Percentiles rank a stretch among this genome's conserved stretches.
Evolutionary conservation across 2,329 filamentous ascomycete genomes (phyloP).

Genomic region (Trichoderma citrinoviride): DNA sequence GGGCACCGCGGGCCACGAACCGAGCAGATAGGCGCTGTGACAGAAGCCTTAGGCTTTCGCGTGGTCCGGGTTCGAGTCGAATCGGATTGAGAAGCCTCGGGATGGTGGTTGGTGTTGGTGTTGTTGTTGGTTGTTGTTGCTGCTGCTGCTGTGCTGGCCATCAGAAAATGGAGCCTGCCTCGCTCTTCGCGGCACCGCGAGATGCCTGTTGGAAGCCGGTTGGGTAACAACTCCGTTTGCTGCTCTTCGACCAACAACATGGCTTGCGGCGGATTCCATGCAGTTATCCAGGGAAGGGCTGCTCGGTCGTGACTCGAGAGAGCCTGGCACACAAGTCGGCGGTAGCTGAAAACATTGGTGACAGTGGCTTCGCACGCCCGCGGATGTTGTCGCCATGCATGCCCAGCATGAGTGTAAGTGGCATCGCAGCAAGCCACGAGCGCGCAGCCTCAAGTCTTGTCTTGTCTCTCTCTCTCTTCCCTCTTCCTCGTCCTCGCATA

Average conservation of each 20-base stretch:
- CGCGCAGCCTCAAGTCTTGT: not conserved
- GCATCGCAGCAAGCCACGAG: not conserved
- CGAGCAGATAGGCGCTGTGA: constrained; percentile 21
- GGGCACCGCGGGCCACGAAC: constrained; percentile 19
- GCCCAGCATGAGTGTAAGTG: too few relatives aligned
- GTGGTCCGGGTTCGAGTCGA: not conserved
- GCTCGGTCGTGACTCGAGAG: not conserved
- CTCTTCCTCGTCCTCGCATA: not conserved
- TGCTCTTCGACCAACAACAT: constrained; percentile 11
- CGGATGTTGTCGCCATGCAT: too few relatives aligned
- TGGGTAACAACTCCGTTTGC: not conserved
- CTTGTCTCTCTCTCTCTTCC: not conserved
- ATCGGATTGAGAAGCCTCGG: not conserved
- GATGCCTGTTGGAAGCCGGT: not conserved
- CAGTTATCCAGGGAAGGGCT: not conserved
- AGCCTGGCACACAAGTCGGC: not conserved
- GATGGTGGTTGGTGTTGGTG: too few relatives aligned
- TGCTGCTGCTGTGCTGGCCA: not conserved
- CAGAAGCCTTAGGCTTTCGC: not conserved
- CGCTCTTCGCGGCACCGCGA: not conserved
- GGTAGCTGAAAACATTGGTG: not conserved
- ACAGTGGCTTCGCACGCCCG: too few relatives aligned
- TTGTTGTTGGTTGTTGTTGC: too few relatives aligned
- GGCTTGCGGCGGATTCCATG: not conserved
- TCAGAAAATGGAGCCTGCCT: not conserved